Base-by-base conservation (phyloP, 2,329 filamentous ascomycete species). In the Rhinocladiella similis region DNA sequence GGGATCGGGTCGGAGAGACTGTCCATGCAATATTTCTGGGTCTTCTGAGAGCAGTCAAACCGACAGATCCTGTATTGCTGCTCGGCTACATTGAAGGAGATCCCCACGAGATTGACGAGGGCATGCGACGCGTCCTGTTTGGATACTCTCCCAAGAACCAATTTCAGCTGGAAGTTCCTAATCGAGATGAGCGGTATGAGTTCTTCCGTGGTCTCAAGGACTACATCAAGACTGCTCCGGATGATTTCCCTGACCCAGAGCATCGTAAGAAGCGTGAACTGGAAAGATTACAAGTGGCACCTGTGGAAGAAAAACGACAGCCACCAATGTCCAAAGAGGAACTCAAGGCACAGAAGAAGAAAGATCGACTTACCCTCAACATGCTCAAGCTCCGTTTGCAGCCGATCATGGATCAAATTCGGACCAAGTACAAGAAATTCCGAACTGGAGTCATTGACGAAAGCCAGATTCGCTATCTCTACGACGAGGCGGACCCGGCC, bases 401-500 rank as follows among this genome's bases (percentile, higher is more conserved):
- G 72, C 91, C 90, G 1, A 90, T 97, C 64, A 97, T 99, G 91
- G 93, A 99, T 65, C 91, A 97, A 73, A 90, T 99, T 69, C 94
- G 96, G 71, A 80, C 82, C 60, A 91, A 89, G 69, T 96, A 96
- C 75, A 90, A 88, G 69, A 91, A 91, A 64, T 97, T 97, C 74
- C 83, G 91, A 59, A 85, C 86, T 53, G 87, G 90, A 1, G 84
- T 90, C 41, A 87, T 99, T 59, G 84, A 90, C 1, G 86, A 90
- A 50, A 72, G 75, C 10, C 82, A 86, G 62, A 91, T 95, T 57
- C 80, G 85, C 18, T 96, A 97, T 70, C 79, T 97, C 1, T 90
- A 90, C 67, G 86, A 91, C 25, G 93, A 97, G 70, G 82, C 86
- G 36, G 86, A 96, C 63, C 90, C 91, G 9, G 84, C 80, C 25